These are phyloP conservation scores for Fagopyrum esculentum DNA, from an alignment of 148 eudicot genomes.

Conservation along the genomic window DNA sequence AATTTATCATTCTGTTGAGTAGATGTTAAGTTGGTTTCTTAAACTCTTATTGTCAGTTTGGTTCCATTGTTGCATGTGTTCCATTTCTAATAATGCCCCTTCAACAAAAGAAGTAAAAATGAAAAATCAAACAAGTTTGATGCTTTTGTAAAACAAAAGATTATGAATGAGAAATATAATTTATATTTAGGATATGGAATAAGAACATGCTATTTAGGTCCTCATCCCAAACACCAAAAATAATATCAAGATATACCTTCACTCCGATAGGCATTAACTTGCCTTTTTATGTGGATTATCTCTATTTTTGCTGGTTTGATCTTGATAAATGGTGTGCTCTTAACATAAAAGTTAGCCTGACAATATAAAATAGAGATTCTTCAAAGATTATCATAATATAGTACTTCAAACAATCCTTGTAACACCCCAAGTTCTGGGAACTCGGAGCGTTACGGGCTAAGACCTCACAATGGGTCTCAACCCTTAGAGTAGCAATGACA, in stretches of 20 bases:
- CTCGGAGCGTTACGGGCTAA: too few species aligned
- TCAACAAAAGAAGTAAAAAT: not conserved
- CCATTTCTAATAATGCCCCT: not conserved
- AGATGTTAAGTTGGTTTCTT: too few species aligned
- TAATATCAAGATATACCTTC: conserved; percentile 1
- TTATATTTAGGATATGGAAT: not conserved
- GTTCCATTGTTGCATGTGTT: not conserved
- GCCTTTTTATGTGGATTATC: conserved; percentile 7
- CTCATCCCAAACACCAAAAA: not conserved
- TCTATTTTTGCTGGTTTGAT: not conserved
- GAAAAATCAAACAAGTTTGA: too few species aligned
- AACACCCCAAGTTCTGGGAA: too few species aligned
- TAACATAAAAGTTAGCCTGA: not conserved
- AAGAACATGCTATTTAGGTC: too few species aligned
- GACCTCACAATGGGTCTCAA: too few species aligned
- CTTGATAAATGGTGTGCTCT: conserved; percentile 1
- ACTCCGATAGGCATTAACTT: conserved; percentile 7
- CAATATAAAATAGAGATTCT: not conserved
- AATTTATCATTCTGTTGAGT: too few species aligned
- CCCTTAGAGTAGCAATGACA: too few species aligned
- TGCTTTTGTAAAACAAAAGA: not conserved
- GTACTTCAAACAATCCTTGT: not conserved
- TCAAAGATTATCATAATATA: not conserved
- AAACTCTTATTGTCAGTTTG: too few species aligned
- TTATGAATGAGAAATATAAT: not conserved